Conservation (phyloP, 116 monocot species). For the Papilionanthe hybrid region DNA sequence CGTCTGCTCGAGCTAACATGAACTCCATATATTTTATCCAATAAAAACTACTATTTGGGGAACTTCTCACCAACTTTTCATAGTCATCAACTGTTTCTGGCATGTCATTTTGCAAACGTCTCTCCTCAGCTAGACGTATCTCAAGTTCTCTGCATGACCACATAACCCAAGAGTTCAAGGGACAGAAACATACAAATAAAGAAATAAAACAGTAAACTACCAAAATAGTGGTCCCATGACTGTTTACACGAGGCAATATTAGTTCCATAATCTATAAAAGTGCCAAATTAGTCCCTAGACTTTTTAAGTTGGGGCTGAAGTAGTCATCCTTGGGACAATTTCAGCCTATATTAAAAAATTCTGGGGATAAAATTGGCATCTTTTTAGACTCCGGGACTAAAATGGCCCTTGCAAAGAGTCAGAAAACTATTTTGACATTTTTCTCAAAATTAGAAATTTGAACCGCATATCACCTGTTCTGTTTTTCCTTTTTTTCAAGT, state of each 20-base stretch:
- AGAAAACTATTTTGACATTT: too few species aligned
- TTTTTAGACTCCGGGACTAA: too few species aligned
- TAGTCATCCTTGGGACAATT: too few species aligned
- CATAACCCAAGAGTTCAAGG: neutral
- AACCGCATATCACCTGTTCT: constrained; percentile 49
- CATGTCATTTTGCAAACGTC: constrained; percentile 41
- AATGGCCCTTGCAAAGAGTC: too few species aligned
- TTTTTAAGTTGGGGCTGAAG: too few species aligned
- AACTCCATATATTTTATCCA: constrained; percentile 95
- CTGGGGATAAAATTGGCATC: too few species aligned
- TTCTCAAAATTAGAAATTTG: neutral
- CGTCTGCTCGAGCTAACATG: constrained; percentile 55
- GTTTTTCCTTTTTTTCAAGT: constrained; percentile 61
- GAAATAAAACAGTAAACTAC: neutral
- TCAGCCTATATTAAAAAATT: too few species aligned
- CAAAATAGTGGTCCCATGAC: too few species aligned
- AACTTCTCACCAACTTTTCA: constrained; percentile 82
- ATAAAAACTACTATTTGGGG: constrained; percentile 82
- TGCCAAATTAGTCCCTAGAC: too few species aligned
- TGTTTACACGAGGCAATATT: too few species aligned
- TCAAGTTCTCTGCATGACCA: constrained; percentile 54
- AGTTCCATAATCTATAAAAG: too few species aligned
- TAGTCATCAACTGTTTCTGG: constrained; percentile 80
- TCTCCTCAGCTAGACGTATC: constrained; percentile 70
- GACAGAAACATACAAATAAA: neutral